Percentiles rank a stretch among this genome's conserved stretches.
Evolutionary conservation across 2,329 filamentous ascomycete species (phyloP).

Genomic region (Dryadomyces quercus-mongolicae): DNA sequence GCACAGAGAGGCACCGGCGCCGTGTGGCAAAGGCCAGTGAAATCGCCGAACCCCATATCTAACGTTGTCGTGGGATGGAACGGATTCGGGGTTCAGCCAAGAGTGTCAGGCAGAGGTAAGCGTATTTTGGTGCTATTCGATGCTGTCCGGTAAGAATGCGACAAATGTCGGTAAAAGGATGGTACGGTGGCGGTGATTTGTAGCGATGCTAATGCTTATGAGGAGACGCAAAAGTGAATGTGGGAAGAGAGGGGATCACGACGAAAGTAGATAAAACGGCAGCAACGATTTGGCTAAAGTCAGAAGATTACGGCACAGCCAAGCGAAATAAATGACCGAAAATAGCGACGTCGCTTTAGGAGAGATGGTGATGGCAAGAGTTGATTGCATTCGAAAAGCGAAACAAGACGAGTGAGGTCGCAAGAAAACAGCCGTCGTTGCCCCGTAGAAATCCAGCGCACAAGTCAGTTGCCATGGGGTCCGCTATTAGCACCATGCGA

Average conservation of each 20-base stretch:
- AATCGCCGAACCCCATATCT: slow-evolving; percentile 85
- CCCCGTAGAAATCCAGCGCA: neutral
- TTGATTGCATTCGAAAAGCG: too few species aligned
- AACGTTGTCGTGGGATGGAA: neutral
- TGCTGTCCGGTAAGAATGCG: neutral
- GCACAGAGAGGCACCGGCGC: slow-evolving; percentile 80
- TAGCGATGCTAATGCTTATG: too few species aligned
- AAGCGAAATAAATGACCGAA: too few species aligned
- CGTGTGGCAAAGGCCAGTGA: slow-evolving; percentile 73
- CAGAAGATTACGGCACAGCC: too few species aligned
- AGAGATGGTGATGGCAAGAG: too few species aligned
- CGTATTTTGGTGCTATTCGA: neutral
- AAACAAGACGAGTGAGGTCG: too few species aligned
- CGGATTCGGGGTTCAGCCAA: neutral
- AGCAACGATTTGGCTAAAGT: too few species aligned
- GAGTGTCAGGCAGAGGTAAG: neutral
- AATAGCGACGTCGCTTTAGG: too few species aligned
- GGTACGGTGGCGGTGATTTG: neutral
- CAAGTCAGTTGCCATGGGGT: neutral
- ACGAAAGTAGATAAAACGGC: too few species aligned
- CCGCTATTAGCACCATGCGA: neutral
- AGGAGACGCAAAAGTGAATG: too few species aligned
- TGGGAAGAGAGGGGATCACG: too few species aligned
- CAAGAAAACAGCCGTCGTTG: neutral
- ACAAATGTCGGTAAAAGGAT: neutral